These are phyloP conservation scores for Trichoderma sp. DNA, from an alignment of 2,329 filamentous ascomycete species.

Conservation along the genomic window DNA sequence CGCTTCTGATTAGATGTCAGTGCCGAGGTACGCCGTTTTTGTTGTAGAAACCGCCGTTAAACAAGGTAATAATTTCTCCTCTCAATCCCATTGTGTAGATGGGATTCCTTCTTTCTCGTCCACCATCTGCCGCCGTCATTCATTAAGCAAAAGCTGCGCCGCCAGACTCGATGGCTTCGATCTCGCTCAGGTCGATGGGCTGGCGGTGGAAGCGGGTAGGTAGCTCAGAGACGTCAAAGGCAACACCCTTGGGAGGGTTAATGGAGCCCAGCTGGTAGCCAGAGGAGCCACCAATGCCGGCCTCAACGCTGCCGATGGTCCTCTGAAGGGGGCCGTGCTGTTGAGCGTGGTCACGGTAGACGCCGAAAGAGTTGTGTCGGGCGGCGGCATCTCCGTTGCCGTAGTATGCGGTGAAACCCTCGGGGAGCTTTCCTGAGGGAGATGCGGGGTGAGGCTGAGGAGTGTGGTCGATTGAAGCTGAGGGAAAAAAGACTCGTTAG, in stretches of 20 bases:
- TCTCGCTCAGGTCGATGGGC: constrained; percentile 77
- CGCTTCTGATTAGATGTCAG: constrained; percentile 8
- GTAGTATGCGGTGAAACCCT: constrained; percentile 45
- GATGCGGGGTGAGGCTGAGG: constrained; percentile 73
- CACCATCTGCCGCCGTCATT: background rate
- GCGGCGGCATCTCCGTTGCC: constrained; percentile 26
- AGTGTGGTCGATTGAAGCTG: constrained; percentile 70
- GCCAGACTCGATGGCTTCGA: constrained; percentile 92
- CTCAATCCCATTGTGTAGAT: background rate
- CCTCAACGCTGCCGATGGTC: constrained; percentile 46
- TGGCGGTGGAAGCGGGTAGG: constrained; percentile 78
- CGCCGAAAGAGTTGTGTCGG: constrained; percentile 66
- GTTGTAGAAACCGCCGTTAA: background rate
- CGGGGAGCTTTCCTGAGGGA: constrained; percentile 64
- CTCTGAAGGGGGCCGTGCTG: constrained; percentile 75
- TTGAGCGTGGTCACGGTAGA: constrained; percentile 75
- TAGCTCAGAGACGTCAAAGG: constrained; percentile 87
- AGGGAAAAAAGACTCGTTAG: constrained; percentile 27
- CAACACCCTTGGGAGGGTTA: constrained; percentile 69
- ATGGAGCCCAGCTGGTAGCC: constrained; percentile 75
- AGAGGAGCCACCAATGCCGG: constrained; percentile 59
- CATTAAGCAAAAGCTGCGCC: constrained; percentile 65
- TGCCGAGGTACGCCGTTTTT: constrained; percentile 15
- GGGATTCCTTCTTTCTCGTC: background rate
- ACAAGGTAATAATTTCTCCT: background rate